Evolutionary conservation across 164 flowering plant species (phyloP).

Genomic region (Liriodendron chinense): DNA sequence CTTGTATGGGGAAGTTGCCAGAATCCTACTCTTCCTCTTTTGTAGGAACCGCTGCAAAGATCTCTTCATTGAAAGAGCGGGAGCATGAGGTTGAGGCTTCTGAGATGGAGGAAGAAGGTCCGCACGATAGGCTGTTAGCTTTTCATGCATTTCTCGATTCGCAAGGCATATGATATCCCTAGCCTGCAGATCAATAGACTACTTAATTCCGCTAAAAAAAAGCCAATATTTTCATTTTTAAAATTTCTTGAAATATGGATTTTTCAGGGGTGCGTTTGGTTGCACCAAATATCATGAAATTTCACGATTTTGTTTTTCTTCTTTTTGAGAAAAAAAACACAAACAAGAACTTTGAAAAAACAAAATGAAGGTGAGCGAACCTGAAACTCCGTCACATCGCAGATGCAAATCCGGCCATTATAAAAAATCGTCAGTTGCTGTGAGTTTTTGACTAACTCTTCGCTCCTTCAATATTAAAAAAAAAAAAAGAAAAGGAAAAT

Average conservation of each 20-base stretch:
- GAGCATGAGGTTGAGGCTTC: constrained; percentile 6
- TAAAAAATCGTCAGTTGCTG: constrained; percentile 49
- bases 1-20: constrained; percentile 25
- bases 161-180: constrained; percentile 42
- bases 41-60: constrained; percentile 55
- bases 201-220: too few species aligned
- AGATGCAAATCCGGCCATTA: constrained; percentile 39
- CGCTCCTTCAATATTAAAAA: neutral
- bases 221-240: too few species aligned
- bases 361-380: constrained; percentile 13
- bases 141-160: constrained; percentile 24
- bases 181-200: constrained; percentile 32
- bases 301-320: neutral
- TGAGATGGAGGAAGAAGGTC: neutral
- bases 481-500: neutral
- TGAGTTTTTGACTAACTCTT: neutral
- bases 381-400: constrained; percentile 51
- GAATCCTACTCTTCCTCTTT: constrained; percentile 42
- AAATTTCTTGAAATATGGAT: too few species aligned
- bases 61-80: constrained; percentile 45
- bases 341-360: neutral
- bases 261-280: neutral
- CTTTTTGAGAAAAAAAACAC: neutral
- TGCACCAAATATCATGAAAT: neutral
- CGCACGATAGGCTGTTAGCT: constrained; percentile 2